phyloP scores from a whole-genome alignment of 139 green algal species.

The Nannochloris sp. region DNA sequence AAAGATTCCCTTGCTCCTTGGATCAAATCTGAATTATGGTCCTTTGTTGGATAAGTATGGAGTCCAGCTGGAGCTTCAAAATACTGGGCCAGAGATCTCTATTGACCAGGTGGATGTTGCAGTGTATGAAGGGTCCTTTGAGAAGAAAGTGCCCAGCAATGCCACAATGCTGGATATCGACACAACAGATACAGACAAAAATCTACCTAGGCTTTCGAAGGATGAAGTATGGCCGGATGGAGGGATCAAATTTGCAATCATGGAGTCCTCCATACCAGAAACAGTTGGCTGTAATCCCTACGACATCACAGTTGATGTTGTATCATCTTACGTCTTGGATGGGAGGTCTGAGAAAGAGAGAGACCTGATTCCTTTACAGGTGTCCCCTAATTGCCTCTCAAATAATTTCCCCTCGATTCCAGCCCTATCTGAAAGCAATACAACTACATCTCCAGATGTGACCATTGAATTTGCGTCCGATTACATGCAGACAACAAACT shows the following conservation, averaged over 20 bases:
- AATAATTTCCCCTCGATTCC: not conserved
- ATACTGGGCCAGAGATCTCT: not conserved
- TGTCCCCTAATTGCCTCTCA: slow-evolving; percentile 4
- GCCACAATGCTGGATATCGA: slow-evolving; percentile 1
- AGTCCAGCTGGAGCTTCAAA: slow-evolving; percentile 1
- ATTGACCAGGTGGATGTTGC: not conserved
- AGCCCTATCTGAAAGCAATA: no score
- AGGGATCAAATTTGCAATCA: not conserved
- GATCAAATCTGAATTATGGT: not conserved
- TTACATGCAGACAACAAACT: slow-evolving; percentile 3
- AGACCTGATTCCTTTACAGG: slow-evolving; percentile 1
- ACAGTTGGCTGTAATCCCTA: not conserved
- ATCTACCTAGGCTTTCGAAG: slow-evolving; percentile 3
- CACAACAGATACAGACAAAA: not conserved
- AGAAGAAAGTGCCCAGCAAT: not conserved
- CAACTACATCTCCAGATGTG: not conserved
- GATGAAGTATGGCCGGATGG: slow-evolving; percentile 4
- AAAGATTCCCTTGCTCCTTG: not conserved
- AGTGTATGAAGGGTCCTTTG: slow-evolving; percentile 10
- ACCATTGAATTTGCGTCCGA: not conserved
- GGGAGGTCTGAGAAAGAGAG: not conserved
- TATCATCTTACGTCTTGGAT: not conserved
- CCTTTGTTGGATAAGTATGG: not conserved
- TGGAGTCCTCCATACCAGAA: not conserved
- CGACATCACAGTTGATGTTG: slow-evolving; percentile 3